phyloP scores from a whole-genome alignment of 75 land plant genomes.

The Sequoiadendron giganteum region DNA sequence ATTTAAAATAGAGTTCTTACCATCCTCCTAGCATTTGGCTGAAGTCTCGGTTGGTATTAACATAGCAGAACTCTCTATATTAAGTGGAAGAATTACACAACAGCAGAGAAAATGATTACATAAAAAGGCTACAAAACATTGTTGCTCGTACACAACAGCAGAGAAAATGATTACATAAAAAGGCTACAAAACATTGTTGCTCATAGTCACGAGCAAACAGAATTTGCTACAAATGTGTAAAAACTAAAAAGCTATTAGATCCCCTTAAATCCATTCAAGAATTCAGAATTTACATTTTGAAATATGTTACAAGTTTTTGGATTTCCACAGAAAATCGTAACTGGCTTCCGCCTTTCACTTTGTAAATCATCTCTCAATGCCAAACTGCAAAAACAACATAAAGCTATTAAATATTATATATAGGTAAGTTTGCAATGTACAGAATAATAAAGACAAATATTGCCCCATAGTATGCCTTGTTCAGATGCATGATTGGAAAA shows the following conservation, averaged over 20 bases:
- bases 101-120: neutral
- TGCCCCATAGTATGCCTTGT: neutral
- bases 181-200: neutral
- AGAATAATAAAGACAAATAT: neutral
- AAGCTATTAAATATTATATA: neutral
- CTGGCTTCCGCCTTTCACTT: neutral
- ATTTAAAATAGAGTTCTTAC: neutral
- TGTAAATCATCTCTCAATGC: neutral
- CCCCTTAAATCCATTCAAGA: neutral
- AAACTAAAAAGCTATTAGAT: neutral
- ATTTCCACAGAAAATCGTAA: neutral
- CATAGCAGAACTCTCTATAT: neutral
- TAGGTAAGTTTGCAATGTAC: neutral
- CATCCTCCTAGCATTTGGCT: neutral
- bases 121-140: neutral
- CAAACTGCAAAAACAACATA: constrained; percentile 6
- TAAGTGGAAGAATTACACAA: neutral
- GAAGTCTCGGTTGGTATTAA: neutral
- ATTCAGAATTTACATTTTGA: neutral
- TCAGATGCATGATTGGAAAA: neutral
- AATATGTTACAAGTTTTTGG: neutral
- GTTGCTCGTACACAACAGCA: neutral
- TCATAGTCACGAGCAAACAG: neutral
- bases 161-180: neutral
- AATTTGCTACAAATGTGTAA: neutral